Base-by-base conservation (phyloP, 306 rosid genomes). In the Boehmeria nivea region DNA sequence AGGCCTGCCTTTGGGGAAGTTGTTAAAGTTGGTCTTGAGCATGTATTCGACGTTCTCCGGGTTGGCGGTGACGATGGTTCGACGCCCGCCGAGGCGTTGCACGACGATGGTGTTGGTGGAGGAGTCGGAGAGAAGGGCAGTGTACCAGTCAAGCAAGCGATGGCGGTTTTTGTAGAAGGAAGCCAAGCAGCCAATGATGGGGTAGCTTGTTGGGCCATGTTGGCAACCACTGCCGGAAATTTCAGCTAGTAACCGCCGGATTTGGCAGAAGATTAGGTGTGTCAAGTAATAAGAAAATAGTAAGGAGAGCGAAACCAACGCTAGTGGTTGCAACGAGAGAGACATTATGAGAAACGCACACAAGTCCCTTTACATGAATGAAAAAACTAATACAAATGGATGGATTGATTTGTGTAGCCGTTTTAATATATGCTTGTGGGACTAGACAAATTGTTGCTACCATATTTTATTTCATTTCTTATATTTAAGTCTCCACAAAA, bases 1-100 rank as follows among this genome's bases (percentile, higher is more conserved):
- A 10, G 89, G 83, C 61, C 79, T 81, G 0, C 97, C 97, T 50
- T 89, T 89, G 6, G 97, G 97, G 69, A 81, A 89, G 73, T 89
- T 89, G 66, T 60, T 65, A 73, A 83, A 83, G 65, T 81, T 82
- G 33, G 94, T 83, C 44, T 83, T 86, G 43, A 89, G 82, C n/a
- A 89, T 76, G 64, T 89, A 81, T 76, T 89, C 94, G 0, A 89
- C 84, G 26, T 83, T 89, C 1, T 60, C 56, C 0, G 82, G 90
- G 75, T 89, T 86, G 13, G 87, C 80, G 0, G 97, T 89, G 11
- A 89, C 77, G 14, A 89, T 47, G 11, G 90, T 83, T 45, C 84
- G 76, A 2, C 65, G 68, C 6, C 94, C 75, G 1, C 94, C 97
- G 0, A 89, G 37, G 2, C 97, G 80, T 31, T 61, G 64, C 51